phyloP scores from a whole-genome alignment of 2,329 filamentous ascomycete species.

The Dactylellina haptotyla region DNA sequence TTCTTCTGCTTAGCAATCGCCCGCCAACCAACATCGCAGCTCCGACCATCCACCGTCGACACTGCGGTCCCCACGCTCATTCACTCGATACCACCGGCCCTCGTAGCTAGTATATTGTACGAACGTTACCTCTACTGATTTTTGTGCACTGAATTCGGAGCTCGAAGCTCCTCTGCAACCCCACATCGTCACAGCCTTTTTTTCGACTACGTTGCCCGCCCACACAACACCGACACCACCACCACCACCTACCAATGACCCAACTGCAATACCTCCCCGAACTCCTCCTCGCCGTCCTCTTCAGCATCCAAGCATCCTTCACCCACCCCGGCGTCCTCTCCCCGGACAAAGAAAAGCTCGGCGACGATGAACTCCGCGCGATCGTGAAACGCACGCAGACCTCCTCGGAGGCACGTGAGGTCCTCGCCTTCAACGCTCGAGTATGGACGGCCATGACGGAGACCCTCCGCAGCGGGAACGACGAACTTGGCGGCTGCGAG shows the following conservation, averaged over 20 bases:
- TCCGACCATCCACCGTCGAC: neutral
- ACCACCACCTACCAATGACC: slow-evolving; percentile 24
- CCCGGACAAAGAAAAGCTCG: slow-evolving; percentile 57
- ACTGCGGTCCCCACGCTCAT: neutral
- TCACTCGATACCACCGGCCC: neutral
- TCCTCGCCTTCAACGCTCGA: slow-evolving; percentile 56
- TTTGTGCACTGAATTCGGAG: neutral
- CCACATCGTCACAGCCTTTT: slow-evolving; percentile 1
- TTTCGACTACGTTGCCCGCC: too few species aligned
- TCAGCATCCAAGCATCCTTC: slow-evolving; percentile 58
- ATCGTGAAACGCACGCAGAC: slow-evolving; percentile 58
- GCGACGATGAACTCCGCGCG: slow-evolving; percentile 57
- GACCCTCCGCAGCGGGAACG: slow-evolving; percentile 57
- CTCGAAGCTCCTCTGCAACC: slow-evolving; percentile 10
- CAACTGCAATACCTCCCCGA: slow-evolving; percentile 56
- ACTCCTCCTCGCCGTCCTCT: slow-evolving; percentile 57
- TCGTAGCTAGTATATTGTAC: too few species aligned
- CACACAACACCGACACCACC: neutral
- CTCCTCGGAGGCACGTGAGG: slow-evolving; percentile 57
- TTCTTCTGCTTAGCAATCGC: neutral
- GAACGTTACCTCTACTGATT: too few species aligned
- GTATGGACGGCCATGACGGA: slow-evolving; percentile 58
- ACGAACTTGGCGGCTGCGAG: slow-evolving; percentile 54
- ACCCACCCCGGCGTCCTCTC: slow-evolving; percentile 57
- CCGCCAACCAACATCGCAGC: neutral